A percentile compares a stretch with the other conserved stretches of the same genome.
Evolutionary conservation across 257 asterid species (phyloP).

Genomic region (Nicotiana benthamiana): DNA sequence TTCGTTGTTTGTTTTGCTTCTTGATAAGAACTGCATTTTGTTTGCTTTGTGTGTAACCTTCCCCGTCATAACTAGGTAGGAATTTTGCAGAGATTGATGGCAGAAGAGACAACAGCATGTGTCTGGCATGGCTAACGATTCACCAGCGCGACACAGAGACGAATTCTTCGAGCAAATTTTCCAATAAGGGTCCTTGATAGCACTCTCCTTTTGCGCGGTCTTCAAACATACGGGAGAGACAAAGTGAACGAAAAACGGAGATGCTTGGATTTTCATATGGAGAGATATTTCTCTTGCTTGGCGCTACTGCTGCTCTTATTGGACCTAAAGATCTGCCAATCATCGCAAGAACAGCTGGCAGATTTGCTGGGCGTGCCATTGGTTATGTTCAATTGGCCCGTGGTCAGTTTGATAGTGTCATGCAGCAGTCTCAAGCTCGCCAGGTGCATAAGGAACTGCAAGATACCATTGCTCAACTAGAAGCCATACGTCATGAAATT

Average conservation of each 20-base stretch:
- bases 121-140: background rate
- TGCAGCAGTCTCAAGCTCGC: constrained; percentile 85
- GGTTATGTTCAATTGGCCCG: constrained; percentile 86
- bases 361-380: constrained; percentile 73
- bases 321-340: constrained; percentile 83
- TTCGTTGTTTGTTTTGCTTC: background rate
- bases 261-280: constrained; percentile 87
- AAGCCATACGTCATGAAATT: constrained; percentile 78
- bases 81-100: background rate
- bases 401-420: constrained; percentile 69
- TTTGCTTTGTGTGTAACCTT: background rate
- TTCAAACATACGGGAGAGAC: background rate
- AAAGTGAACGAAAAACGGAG: background rate
- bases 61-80: background rate
- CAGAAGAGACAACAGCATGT: background rate
- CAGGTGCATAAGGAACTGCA: constrained; percentile 91
- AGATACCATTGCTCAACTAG: constrained; percentile 81
- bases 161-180: background rate
- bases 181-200: background rate
- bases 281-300: constrained; percentile 64
- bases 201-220: background rate
- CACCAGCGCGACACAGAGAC: background rate
- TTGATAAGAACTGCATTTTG: background rate
- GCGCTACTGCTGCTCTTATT: constrained; percentile 75
- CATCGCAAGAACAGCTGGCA: constrained; percentile 73